Percentiles rank a stretch among this genome's conserved stretches.
These are phyloP conservation scores for Apiotrichum akiyoshidainum DNA, from an alignment of 1,284 basidiomycete species.

Conservation along the genomic window DNA sequence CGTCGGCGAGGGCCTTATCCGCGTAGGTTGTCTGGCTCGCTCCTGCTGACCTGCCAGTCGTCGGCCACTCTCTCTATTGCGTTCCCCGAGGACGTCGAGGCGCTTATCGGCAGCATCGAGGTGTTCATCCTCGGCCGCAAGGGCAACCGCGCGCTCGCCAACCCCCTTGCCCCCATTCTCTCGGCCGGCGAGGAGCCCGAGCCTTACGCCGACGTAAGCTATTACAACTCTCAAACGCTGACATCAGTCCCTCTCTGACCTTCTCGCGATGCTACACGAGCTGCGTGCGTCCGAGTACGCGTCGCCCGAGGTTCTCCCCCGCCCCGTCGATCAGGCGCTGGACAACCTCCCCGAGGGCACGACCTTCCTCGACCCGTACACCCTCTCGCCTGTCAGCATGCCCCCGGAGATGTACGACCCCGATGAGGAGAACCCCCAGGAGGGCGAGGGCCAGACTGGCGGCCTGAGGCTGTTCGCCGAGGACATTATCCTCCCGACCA, in stretches of 20 bases:
- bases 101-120: conserved; percentile 38
- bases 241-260: conserved; percentile 37
- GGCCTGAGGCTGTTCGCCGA: conserved; percentile 69
- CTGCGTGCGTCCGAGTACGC: conserved; percentile 32
- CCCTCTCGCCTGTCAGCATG: conserved; percentile 72
- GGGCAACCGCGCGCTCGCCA: conserved; percentile 26
- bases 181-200: conserved; percentile 32
- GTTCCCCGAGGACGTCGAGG: conserved; percentile 37
- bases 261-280: conserved; percentile 36
- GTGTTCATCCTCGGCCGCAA: conserved; percentile 35
- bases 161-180: conserved; percentile 39
- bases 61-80: conserved; percentile 33
- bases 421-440: conserved; percentile 52
- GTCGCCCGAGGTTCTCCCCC: conserved; percentile 55
- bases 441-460: conserved; percentile 57
- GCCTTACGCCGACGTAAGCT: conserved; percentile 37
- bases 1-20: conserved; percentile 80
- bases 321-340: conserved; percentile 53
- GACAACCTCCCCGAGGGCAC: conserved; percentile 48
- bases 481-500: conserved; percentile 73
- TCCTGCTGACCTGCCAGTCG: conserved; percentile 46
- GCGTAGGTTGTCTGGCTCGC: conserved; percentile 55
- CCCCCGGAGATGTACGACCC: conserved; percentile 68
- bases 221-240: background rate
- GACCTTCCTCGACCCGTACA: conserved; percentile 57